A percentile compares a stretch with the other conserved stretches of the same genome.
Conservation (phyloP, 257 asterid species). For the Salvia miltiorrhiza region DNA sequence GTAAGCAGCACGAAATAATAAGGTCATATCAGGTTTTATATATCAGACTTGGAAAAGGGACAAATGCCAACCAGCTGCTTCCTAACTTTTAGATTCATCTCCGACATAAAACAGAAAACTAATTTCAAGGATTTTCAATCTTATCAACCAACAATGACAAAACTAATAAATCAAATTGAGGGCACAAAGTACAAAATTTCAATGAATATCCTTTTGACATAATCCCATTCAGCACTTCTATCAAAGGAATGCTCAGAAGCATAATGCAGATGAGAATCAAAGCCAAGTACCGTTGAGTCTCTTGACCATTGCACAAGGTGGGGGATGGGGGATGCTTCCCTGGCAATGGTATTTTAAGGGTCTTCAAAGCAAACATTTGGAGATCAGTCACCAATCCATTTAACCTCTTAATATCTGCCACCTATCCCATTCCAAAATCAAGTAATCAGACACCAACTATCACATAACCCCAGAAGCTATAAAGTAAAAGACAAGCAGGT, state of each 20-base stretch:
- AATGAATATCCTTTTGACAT: not conserved
- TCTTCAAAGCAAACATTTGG: conserved; percentile 87
- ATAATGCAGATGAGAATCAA: conserved; percentile 10
- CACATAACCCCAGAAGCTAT: not conserved
- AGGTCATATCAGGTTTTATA: not conserved
- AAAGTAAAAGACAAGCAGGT: conserved; percentile 4
- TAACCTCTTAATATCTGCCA: conserved; percentile 76
- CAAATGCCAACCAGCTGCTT: conserved; percentile 1
- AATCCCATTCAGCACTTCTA: not conserved
- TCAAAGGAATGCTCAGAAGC: not conserved
- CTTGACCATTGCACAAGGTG: conserved; percentile 43
- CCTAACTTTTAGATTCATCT: not conserved
- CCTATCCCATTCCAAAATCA: conserved; percentile 42
- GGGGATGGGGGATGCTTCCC: conserved; percentile 91
- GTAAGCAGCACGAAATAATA: not conserved
- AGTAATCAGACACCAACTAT: conserved; percentile 12
- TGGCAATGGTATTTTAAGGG: conserved; percentile 75
- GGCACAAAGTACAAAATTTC: not conserved
- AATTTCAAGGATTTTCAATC: not conserved
- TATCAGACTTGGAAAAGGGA: not conserved
- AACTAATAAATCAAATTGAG: not conserved
- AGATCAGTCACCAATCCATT: conserved; percentile 83
- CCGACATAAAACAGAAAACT: not conserved
- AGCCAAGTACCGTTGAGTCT: conserved; percentile 45
- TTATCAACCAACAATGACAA: not conserved